These are phyloP conservation scores for Podila verticillata DNA, from an alignment of 192 early-diverging fungal species.

Conservation along the genomic window DNA sequence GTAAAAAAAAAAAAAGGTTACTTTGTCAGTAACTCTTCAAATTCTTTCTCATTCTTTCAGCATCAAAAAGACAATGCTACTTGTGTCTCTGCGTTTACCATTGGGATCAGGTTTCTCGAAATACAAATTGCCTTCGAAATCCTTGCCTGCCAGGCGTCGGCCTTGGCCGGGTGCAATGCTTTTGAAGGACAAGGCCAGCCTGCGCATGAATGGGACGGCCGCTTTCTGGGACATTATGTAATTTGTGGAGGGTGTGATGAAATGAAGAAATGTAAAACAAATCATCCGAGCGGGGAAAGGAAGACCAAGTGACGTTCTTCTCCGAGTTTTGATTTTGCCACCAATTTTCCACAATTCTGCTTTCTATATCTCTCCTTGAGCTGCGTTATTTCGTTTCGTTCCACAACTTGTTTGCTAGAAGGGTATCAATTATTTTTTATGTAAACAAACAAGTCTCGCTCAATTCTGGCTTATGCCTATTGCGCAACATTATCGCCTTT, in stretches of 20 bases:
- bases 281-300: too few relatives aligned
- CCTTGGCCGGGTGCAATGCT: conserved; percentile 30
- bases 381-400: too few relatives aligned
- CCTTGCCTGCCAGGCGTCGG: conserved; percentile 33
- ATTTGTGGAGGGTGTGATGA: not conserved
- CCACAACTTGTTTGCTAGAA: too few relatives aligned
- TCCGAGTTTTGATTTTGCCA: not conserved
- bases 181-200: conserved; percentile 27
- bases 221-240: not conserved
- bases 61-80: not conserved
- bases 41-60: not conserved
- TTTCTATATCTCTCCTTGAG: too few relatives aligned
- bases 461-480: too few relatives aligned
- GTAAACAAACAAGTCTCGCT: too few relatives aligned
- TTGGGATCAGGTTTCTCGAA: conserved; percentile 52
- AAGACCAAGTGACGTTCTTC: not conserved
- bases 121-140: conserved; percentile 41
- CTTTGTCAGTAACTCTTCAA: not conserved
- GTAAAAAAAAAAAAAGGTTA: not conserved
- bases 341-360: too few relatives aligned
- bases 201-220: conserved; percentile 29
- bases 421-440: too few relatives aligned
- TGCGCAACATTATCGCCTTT: too few relatives aligned
- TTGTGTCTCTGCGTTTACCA: conserved; percentile 7
- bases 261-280: not conserved